Conservation (phyloP, 1,284 basidiomycete genomes). For the Cutaneotrichosporon sp. region DNA sequence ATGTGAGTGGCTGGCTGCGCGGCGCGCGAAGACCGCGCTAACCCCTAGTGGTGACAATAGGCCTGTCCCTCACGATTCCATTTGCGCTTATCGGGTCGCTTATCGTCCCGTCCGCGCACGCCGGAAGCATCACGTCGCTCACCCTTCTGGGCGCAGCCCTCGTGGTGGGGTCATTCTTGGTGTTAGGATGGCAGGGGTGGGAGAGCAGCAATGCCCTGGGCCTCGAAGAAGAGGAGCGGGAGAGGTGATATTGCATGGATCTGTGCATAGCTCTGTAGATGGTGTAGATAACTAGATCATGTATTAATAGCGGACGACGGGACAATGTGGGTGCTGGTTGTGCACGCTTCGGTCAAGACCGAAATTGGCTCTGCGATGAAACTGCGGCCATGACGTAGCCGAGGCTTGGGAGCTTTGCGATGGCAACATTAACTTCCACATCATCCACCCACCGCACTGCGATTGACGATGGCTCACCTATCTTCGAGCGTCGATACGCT, state of each 20-base stretch:
- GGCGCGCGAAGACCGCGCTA: too few relatives aligned
- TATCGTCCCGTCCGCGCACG: constrained; percentile 32
- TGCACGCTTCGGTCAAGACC: too few relatives aligned
- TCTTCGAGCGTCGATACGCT: too few relatives aligned
- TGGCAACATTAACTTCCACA: too few relatives aligned
- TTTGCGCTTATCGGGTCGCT: constrained; percentile 46
- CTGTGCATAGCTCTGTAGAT: too few relatives aligned
- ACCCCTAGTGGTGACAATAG: constrained; percentile 65
- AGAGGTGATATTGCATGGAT: neutral
- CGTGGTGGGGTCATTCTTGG: constrained; percentile 54
- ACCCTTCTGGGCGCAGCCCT: constrained; percentile 58
- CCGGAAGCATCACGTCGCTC: constrained; percentile 52
- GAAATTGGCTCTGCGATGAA: too few relatives aligned
- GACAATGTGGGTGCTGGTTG: neutral
- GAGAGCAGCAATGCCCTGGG: constrained; percentile 22
- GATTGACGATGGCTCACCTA: too few relatives aligned
- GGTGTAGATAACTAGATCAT: constrained; percentile 2
- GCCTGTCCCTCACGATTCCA: constrained; percentile 84
- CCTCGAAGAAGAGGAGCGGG: neutral
- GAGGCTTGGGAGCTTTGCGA: too few relatives aligned
- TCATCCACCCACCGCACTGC: too few relatives aligned
- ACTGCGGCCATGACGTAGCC: too few relatives aligned
- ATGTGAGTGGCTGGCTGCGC: constrained; percentile 3
- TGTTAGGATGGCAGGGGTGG: constrained; percentile 45
- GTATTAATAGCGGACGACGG: neutral